These are phyloP conservation scores for Polygonum maritimum DNA, from an alignment of 148 eudicot genomes.

Conservation along the genomic window DNA sequence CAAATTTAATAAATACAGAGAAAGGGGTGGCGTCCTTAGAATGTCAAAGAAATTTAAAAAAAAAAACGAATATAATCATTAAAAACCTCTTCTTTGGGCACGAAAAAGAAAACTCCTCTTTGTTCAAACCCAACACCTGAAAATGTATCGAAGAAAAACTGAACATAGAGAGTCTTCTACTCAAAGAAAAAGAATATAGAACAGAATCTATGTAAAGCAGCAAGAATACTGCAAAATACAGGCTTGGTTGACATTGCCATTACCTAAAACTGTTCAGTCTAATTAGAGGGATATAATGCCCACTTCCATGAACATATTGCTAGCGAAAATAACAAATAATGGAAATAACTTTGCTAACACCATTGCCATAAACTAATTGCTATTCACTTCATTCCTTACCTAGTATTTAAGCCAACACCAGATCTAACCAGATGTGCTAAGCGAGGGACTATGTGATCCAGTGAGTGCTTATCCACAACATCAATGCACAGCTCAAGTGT, in stretches of 20 bases:
- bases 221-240: not conserved
- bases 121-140: not conserved
- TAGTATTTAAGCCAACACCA: conserved; percentile 89
- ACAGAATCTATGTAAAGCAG: not conserved
- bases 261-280: not conserved
- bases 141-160: not conserved
- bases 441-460: conserved; percentile 83
- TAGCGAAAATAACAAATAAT: not conserved
- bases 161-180: not conserved
- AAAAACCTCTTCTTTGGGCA: not conserved
- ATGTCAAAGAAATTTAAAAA: not conserved
- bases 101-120: not conserved
- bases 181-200: not conserved
- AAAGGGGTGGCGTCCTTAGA: not conserved
- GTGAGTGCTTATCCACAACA: conserved; percentile 65
- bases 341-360: not conserved
- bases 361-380: too few species aligned
- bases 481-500: conserved; percentile 85
- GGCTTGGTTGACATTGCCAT: not conserved
- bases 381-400: conserved; percentile 27
- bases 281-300: not conserved
- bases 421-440: conserved; percentile 82
- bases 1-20: not conserved
- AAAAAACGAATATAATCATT: not conserved
- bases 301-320: not conserved